phyloP scores from a whole-genome alignment of 352 stramenopile genomes.

The Aphanomyces euteiches region DNA sequence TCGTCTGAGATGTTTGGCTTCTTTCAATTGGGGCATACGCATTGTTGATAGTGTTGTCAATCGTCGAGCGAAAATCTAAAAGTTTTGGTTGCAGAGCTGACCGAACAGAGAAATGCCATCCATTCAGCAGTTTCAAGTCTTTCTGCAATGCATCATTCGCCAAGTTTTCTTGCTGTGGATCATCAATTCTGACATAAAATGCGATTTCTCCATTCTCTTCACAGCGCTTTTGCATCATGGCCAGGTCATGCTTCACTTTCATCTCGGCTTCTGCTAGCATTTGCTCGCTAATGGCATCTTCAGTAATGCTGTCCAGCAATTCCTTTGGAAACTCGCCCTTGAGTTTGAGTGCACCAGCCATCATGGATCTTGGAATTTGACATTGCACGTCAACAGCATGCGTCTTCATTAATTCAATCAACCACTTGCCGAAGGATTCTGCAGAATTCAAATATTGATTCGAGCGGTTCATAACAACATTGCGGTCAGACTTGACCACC shows the following conservation, averaged over 20 bases:
- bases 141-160: slow-evolving; percentile 1
- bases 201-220: background rate
- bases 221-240: background rate
- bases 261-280: background rate
- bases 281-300: background rate
- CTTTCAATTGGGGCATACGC: background rate
- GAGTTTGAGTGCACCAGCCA: slow-evolving; percentile 1
- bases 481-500: background rate
- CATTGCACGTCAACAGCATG: slow-evolving; percentile 1
- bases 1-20: background rate
- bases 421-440: slow-evolving; percentile 11
- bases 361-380: background rate
- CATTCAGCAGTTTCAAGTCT: background rate
- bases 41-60: background rate
- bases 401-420: background rate
- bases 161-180: background rate
- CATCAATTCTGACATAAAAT: background rate
- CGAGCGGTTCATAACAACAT: background rate
- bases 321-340: background rate
- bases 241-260: background rate
- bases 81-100: background rate
- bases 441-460: background rate
- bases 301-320: background rate
- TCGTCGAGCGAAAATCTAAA: background rate
- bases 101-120: background rate